These are phyloP conservation scores for Trichoderma sp. DNA, from an alignment of 2,329 filamentous ascomycete genomes.

Conservation along the genomic window DNA sequence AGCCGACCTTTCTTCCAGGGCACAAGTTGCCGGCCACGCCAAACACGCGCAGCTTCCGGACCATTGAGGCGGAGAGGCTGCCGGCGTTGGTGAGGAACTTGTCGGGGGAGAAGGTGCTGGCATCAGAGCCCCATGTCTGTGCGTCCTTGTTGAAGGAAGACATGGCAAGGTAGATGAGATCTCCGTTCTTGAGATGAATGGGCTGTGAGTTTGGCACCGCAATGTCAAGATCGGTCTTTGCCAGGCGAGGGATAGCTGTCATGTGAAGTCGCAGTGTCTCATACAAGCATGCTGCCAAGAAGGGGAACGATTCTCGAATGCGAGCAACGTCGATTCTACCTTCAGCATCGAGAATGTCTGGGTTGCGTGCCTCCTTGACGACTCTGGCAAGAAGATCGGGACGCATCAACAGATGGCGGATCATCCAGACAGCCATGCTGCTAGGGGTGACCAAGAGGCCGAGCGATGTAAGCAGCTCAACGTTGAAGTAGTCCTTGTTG, in stretches of 20 bases:
- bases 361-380: slow-evolving; percentile 28
- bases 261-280: slow-evolving; percentile 37
- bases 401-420: slow-evolving; percentile 31
- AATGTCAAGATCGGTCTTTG: slow-evolving; percentile 33
- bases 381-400: slow-evolving; percentile 27
- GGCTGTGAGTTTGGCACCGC: slow-evolving; percentile 23
- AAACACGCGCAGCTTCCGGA: slow-evolving; percentile 34
- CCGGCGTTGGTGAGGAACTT: slow-evolving; percentile 33
- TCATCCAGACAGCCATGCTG: slow-evolving; percentile 35
- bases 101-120: slow-evolving; percentile 29
- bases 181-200: slow-evolving; percentile 30
- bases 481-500: slow-evolving; percentile 36
- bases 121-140: slow-evolving; percentile 33
- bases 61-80: slow-evolving; percentile 25
- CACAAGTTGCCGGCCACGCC: slow-evolving; percentile 37
- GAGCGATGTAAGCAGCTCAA: slow-evolving; percentile 36
- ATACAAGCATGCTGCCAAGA: slow-evolving; percentile 36
- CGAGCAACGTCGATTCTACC: slow-evolving; percentile 29
- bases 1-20: slow-evolving; percentile 34
- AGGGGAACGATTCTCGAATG: slow-evolving; percentile 32
- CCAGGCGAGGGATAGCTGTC: slow-evolving; percentile 35
- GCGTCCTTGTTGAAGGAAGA: slow-evolving; percentile 34
- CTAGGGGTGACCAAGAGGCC: slow-evolving; percentile 36
- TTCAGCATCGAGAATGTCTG: slow-evolving; percentile 13
- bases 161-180: slow-evolving; percentile 38